Conservation (phyloP, 768 basidiomycete genomes). For the Lactarius pseudohatsudake region DNA sequence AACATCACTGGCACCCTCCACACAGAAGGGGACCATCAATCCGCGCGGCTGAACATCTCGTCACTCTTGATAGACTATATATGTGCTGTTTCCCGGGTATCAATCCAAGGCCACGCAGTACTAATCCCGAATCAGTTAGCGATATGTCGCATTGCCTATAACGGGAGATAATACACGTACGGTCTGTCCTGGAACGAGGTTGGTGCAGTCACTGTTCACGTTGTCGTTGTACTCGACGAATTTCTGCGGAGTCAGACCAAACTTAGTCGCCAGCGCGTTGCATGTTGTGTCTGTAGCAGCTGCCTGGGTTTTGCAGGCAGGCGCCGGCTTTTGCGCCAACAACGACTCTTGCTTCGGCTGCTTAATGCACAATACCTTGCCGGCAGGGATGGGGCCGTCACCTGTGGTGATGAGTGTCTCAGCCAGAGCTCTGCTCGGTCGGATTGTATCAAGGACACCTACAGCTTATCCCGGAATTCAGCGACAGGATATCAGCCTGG, state of each 20-base stretch:
- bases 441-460: background rate
- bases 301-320: conserved; percentile 16
- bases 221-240: conserved; percentile 22
- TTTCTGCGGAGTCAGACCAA: background rate
- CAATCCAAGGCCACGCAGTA: conserved; percentile 17
- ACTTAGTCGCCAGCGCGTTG: background rate
- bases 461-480: conserved; percentile 17
- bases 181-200: conserved; percentile 8
- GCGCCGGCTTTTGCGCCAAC: background rate
- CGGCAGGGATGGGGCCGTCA: background rate
- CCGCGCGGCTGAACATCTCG: background rate
- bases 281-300: conserved; percentile 16
- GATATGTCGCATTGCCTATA: too few relatives aligned
- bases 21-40: background rate
- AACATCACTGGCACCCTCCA: background rate
- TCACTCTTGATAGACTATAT: background rate
- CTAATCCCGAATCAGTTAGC: conserved; percentile 5
- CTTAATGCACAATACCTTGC: background rate
- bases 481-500: background rate
- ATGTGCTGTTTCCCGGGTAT: background rate
- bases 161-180: conserved; percentile 3
- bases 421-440: background rate
- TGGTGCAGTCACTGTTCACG: conserved; percentile 8
- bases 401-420: background rate
- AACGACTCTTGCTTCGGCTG: too few relatives aligned